phyloP scores from a whole-genome alignment of 192 early-diverging fungal genomes.

The Glomus cerebriforme region DNA sequence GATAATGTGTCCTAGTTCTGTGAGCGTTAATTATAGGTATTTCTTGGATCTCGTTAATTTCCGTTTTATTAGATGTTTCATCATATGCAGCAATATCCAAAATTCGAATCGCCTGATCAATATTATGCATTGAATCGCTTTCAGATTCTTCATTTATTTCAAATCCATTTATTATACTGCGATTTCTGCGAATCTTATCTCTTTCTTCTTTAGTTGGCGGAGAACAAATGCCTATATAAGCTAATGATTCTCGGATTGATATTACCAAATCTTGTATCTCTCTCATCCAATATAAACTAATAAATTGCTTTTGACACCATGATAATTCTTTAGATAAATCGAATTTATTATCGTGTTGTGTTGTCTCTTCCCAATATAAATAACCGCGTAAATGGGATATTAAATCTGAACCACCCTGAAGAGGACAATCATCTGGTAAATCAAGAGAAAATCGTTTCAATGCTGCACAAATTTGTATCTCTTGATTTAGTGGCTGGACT shows the following conservation, averaged over 20 bases:
- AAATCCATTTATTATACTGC: background rate
- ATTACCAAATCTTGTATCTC: constrained; percentile 37
- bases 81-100: too few relatives aligned
- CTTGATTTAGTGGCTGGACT: constrained; percentile 29
- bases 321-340: constrained; percentile 22
- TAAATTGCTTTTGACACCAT: constrained; percentile 37
- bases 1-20: background rate
- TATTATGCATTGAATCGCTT: background rate
- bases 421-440: constrained; percentile 22
- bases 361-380: constrained; percentile 37
- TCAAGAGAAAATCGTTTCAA: constrained; percentile 30
- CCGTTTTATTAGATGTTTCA: background rate
- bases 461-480: constrained; percentile 32
- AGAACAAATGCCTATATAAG: constrained; percentile 24
- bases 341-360: constrained; percentile 14
- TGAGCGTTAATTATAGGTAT: background rate
- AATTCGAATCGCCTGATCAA: background rate
- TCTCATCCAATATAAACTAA: constrained; percentile 40
- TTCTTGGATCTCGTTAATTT: background rate
- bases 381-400: constrained; percentile 38
- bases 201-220: constrained; percentile 29
- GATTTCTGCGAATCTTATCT: constrained; percentile 33
- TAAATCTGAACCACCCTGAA: constrained; percentile 36
- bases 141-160: background rate
- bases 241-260: constrained; percentile 30